Base-by-base conservation (phyloP, 306 rosid genomes). In the Hippophae rhamnoides region DNA sequence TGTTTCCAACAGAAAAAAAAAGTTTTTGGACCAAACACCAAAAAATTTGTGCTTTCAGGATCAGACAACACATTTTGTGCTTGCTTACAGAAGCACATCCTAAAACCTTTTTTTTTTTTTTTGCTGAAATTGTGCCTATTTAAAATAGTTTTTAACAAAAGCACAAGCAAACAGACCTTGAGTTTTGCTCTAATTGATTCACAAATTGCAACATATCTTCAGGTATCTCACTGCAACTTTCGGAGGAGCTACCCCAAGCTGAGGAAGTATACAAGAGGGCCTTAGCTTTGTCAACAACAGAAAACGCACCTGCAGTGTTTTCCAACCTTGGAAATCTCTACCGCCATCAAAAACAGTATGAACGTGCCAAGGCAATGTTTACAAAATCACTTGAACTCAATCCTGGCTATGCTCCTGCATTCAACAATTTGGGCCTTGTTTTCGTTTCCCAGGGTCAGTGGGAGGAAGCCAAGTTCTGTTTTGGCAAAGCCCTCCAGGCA, bases 351-450 rank as follows among this genome's bases (percentile, higher is more conserved):
- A 92, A 85, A 72, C 83, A 92, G 41, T 81, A 85, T 40, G 81
- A 83, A 60, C 87, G 86, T 7, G 96, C 98, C 31, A 92, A 87
- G 77, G 95, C 98, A 42, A 87, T 92, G 96, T 81, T 81, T 63
- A 67, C 98, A 1, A 92, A 92, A 74, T 74, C 95, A 23, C 95
- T 92, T 52, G 96, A 87, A 61, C 77, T 92, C 46, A 81, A 67
- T 55, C 93, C 98, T 13, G 96, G 95, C 56, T 92, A 92, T 74
- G 93, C 98, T 67, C 96, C 95, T 42, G 96, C 96, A 42, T 81
- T 76, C 65, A 87, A 87, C 83, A 92, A 92, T 66, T 73, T 92
- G 52, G 96, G 98, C 53, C 92, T 92, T 26, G 98, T 87, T 43
- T 87, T 92, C 77, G 79, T 87, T 53, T 95, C 98, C 2, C 96